Evolutionary conservation across 1,284 basidiomycete species (phyloP).

Genomic region (Ganoderma multipileum): DNA sequence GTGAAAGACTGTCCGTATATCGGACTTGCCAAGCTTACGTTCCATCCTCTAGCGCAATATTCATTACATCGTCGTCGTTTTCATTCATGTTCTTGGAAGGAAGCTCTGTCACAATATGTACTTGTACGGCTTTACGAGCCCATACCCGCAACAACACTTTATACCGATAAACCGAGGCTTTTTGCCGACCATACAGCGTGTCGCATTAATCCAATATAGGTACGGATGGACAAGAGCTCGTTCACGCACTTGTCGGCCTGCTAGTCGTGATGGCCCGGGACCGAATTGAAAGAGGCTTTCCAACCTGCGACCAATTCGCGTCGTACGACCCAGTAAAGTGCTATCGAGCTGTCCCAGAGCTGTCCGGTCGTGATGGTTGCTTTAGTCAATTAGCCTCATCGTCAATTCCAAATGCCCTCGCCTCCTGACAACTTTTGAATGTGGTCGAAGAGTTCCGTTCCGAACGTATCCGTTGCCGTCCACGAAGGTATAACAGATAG

Average conservation of each 20-base stretch:
- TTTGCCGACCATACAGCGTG: neutral
- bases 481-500: neutral
- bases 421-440: neutral
- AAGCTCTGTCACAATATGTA: slow-evolving; percentile 19
- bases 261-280: neutral
- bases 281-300: neutral
- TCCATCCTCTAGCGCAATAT: neutral
- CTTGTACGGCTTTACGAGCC: slow-evolving; percentile 20
- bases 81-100: neutral
- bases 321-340: neutral
- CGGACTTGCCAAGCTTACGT: slow-evolving; percentile 3
- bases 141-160: slow-evolving; percentile 1
- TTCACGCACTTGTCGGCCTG: neutral
- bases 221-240: neutral
- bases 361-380: neutral
- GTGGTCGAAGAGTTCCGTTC: neutral
- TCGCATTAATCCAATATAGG: neutral
- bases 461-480: neutral
- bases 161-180: neutral
- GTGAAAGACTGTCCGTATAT: neutral
- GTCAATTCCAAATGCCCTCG: neutral
- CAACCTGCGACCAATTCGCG: neutral
- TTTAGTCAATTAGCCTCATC: neutral
- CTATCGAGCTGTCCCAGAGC: neutral
- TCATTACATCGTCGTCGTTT: neutral